These are phyloP conservation scores for Fusarium sp. DNA, from an alignment of 2,329 filamentous ascomycete species.

Conservation along the genomic window DNA sequence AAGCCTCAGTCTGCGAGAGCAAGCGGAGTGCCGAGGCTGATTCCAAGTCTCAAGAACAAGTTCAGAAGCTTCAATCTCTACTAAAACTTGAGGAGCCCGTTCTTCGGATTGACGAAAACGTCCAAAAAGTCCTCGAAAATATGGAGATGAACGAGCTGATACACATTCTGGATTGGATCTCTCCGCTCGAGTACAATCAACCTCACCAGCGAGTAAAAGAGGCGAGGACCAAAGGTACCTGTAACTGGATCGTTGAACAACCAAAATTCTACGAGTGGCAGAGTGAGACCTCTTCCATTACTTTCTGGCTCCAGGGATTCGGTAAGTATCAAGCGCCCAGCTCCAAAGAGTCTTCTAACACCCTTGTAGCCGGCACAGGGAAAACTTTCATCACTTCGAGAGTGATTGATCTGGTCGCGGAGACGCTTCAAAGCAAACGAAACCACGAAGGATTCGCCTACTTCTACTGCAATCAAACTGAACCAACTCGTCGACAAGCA, in stretches of 20 bases:
- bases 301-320: neutral
- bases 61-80: neutral
- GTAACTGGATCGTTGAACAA: neutral
- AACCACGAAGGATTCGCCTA: neutral
- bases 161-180: neutral
- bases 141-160: neutral
- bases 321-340: neutral
- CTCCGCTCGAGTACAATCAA: neutral
- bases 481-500: neutral
- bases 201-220: neutral
- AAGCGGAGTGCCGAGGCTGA: neutral
- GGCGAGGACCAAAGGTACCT: neutral
- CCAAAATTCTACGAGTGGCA: neutral
- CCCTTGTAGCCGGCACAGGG: neutral
- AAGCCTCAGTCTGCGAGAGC: neutral
- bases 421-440: rapidly evolving
- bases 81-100: neutral
- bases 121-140: neutral
- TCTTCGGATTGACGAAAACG: neutral
- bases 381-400: neutral
- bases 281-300: neutral
- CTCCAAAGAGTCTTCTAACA: neutral
- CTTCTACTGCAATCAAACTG: neutral
- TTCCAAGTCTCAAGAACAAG: neutral
- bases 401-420: neutral